Evolutionary conservation across 208 protist species (phyloP).

Genomic region (Herpetomonas tarakana): DNA sequence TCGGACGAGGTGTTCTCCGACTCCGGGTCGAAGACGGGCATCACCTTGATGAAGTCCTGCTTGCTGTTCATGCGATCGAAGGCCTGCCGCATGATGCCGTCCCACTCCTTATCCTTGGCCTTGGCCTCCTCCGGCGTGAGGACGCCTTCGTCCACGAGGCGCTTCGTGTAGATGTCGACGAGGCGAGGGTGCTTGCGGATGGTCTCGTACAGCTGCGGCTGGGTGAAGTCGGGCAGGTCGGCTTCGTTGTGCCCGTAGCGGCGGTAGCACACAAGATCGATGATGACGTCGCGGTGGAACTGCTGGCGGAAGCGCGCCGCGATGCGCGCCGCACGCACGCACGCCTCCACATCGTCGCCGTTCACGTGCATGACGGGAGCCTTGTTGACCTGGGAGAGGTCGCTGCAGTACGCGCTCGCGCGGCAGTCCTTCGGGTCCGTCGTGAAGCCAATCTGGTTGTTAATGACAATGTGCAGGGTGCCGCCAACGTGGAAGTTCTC

Average conservation of each 20-base stretch:
- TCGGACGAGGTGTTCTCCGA: constrained; percentile 67
- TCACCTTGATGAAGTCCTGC: constrained; percentile 84
- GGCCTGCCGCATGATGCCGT: constrained; percentile 69
- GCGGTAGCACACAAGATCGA: constrained; percentile 98
- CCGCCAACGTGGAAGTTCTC: constrained; percentile 96
- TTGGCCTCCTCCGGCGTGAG: constrained; percentile 61
- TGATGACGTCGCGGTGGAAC: constrained; percentile 94
- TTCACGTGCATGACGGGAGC: constrained; percentile 98
- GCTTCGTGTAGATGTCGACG: constrained; percentile 89
- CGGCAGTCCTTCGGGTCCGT: constrained; percentile 92
- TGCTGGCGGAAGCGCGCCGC: constrained; percentile 92
- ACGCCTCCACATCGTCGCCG: constrained; percentile 96
- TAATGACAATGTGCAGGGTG: constrained; percentile 98
- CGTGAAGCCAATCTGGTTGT: constrained; percentile 99
- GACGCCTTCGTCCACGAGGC: constrained; percentile 78
- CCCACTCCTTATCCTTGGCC: constrained; percentile 71
- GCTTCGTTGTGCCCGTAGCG: constrained; percentile 97
- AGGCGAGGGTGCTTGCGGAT: constrained; percentile 88
- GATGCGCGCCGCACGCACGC: constrained; percentile 84
- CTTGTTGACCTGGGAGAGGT: constrained; percentile 94
- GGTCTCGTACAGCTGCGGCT: constrained; percentile 94
- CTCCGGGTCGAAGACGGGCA: constrained; percentile 66
- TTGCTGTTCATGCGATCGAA: constrained; percentile 71
- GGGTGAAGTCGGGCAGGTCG: constrained; percentile 97
- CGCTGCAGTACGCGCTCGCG: constrained; percentile 96